Evolutionary conservation across 306 rosid species (phyloP).

Genomic region (Oemleria cerasiformis): DNA sequence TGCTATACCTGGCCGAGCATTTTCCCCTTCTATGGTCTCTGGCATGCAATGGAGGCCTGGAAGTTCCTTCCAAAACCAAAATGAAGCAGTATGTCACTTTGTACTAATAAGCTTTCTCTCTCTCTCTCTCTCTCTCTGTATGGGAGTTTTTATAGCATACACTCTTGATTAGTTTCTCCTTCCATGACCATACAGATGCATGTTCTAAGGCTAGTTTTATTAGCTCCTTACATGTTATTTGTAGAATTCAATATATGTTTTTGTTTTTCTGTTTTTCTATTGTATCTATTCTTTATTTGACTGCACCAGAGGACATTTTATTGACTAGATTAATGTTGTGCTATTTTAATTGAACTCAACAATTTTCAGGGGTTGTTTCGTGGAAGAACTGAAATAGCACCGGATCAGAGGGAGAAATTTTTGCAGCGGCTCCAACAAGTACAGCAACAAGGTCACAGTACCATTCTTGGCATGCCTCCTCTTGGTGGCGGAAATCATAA

Average conservation of each 20-base stretch:
- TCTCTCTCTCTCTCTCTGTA: not conserved
- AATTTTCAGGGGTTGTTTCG: constrained; percentile 69
- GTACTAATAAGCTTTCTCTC: not conserved
- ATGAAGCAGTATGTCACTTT: constrained; percentile 55
- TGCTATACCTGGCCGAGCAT: constrained; percentile 68
- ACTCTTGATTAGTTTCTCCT: not conserved
- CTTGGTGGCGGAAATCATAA: constrained; percentile 78
- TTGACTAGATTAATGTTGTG: not conserved
- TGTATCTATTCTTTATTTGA: not conserved
- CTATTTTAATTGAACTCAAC: constrained; percentile 26
- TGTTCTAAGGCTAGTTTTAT: not conserved
- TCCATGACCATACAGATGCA: not conserved
- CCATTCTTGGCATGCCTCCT: constrained; percentile 74
- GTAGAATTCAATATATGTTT: not conserved
- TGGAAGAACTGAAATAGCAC: constrained; percentile 93
- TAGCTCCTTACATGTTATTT: constrained; percentile 1
- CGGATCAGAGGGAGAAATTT: constrained; percentile 94
- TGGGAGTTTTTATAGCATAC: no score
- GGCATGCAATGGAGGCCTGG: constrained; percentile 99
- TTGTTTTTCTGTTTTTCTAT: not conserved
- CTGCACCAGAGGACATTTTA: constrained; percentile 2
- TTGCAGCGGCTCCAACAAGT: constrained; percentile 93
- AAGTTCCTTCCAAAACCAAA: constrained; percentile 74
- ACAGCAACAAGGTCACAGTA: constrained; percentile 85
- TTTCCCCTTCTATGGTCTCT: constrained; percentile 75